These are phyloP conservation scores for Halophytophthora batemanensis DNA, from an alignment of 352 stramenopile species.

Conservation along the genomic window DNA sequence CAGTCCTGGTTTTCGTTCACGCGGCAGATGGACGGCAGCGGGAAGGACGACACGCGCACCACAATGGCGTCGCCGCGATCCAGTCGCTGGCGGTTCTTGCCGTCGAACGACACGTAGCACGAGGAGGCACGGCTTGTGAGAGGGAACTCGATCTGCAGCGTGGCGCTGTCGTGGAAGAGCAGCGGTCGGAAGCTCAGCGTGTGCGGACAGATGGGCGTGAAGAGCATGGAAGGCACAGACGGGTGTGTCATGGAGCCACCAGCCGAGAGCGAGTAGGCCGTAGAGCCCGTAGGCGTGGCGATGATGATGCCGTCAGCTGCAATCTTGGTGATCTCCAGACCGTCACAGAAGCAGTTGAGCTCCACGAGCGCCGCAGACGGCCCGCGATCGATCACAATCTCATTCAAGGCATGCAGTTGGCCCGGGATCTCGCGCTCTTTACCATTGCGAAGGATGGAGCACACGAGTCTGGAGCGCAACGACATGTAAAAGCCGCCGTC, in stretches of 20 bases:
- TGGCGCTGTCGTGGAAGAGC: slow-evolving; percentile 90
- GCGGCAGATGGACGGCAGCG: slow-evolving; percentile 82
- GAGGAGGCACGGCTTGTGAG: slow-evolving; percentile 63
- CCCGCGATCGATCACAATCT: slow-evolving; percentile 97
- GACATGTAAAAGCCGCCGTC: slow-evolving; percentile 85
- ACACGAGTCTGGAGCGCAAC: slow-evolving; percentile 67
- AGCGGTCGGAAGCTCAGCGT: slow-evolving; percentile 93
- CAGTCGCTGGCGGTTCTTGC: slow-evolving; percentile 87
- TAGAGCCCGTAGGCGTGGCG: slow-evolving; percentile 96
- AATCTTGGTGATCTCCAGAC: slow-evolving; percentile 94
- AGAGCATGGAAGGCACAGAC: slow-evolving; percentile 95
- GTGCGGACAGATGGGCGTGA: slow-evolving; percentile 99
- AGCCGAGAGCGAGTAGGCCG: slow-evolving; percentile 97
- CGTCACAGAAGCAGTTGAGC: slow-evolving; percentile 97
- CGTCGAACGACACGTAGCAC: slow-evolving; percentile 91
- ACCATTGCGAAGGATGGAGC: slow-evolving; percentile 64
- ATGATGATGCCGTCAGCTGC: slow-evolving; percentile 98
- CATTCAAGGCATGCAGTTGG: slow-evolving; percentile 95
- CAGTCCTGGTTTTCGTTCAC: slow-evolving; percentile 91
- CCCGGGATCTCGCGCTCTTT: slow-evolving; percentile 49
- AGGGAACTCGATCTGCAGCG: slow-evolving; percentile 88
- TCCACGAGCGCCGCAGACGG: slow-evolving; percentile 89
- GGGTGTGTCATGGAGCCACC: slow-evolving; percentile 98
- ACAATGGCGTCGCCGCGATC: slow-evolving; percentile 83
- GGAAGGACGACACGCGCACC: slow-evolving; percentile 86